Base-by-base conservation (phyloP, 805 yeast species). In the Blastobotrys terrestris region DNA sequence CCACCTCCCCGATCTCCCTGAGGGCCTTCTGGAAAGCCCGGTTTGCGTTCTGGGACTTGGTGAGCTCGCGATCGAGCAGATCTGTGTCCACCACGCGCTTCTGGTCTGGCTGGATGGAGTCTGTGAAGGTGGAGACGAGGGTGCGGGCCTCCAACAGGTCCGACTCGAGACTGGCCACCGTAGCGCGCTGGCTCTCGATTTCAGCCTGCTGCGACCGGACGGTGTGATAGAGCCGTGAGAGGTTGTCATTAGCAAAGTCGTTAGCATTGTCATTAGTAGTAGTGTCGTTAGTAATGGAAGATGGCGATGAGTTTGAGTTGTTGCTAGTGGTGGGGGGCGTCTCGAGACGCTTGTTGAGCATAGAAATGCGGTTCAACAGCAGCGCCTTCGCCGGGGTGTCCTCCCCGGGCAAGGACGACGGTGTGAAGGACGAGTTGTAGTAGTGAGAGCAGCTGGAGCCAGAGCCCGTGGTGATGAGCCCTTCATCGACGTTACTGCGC, bases 1-100 rank as follows among this genome's bases (percentile, higher is more conserved):
- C 91, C 18, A 88, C 95, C 39, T 87, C 85, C 22, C 95, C 95
- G 31, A 88, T 85, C 62, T 88, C 95, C 53, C 81, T 77, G 35
- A 86, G 70, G 2, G 91, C 90, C 62, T 79, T 78, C 61, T 81
- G 83, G 62, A 69, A 69, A 3, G 90, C 91, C 53, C 79, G 76
- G 67, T 86, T 85, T 46, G 89, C 87, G 47, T 67, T 70, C 55
- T 70, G 75, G 3, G 73, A 67, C 52, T 70, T 67, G 21, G 68
- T 62, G 41, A 73, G 67, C 58, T 73, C 75, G 19, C 70, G 55
- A 46, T 61, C 68, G 26, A 67, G 63, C 47, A 62, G 55, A 44
- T 61, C 67, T 3, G 65, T 60, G 54, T 64, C 67, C 39, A 65
- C 62, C 14, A 61, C 56, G 8, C 64, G 58, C 44, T 62, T 62